Evolutionary conservation across 805 yeast species (phyloP).

Genomic region (Kodamaea kaohsiungensis): DNA sequence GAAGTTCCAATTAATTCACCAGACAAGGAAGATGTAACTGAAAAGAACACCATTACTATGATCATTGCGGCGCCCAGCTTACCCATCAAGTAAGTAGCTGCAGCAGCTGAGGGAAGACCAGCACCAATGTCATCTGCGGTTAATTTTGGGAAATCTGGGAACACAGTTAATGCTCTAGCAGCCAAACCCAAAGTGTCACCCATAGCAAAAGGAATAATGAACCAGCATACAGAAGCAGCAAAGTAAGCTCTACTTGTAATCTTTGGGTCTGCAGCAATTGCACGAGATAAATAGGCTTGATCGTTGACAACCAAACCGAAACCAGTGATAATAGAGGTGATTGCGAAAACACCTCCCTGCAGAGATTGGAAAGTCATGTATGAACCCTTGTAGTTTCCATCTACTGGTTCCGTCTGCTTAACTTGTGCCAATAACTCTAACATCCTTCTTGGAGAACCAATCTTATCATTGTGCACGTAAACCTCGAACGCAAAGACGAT

Average conservation of each 20-base stretch:
- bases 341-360: slow-evolving; percentile 22
- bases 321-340: slow-evolving; percentile 23
- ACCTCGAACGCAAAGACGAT: slow-evolving; percentile 21
- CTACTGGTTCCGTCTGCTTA: slow-evolving; percentile 11
- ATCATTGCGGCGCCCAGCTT: slow-evolving; percentile 28
- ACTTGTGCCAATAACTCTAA: slow-evolving; percentile 21
- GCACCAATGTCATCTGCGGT: slow-evolving; percentile 18
- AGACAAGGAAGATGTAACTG: slow-evolving; percentile 43
- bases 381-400: slow-evolving; percentile 17
- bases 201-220: slow-evolving; percentile 26
- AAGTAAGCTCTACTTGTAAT: slow-evolving; percentile 24
- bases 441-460: slow-evolving; percentile 27
- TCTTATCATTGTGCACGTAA: slow-evolving; percentile 19
- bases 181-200: slow-evolving; percentile 40
- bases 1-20: slow-evolving; percentile 45
- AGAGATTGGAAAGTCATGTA: slow-evolving; percentile 19
- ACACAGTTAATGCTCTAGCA: slow-evolving; percentile 27
- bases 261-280: slow-evolving; percentile 25
- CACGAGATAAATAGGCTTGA: slow-evolving; percentile 27
- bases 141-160: slow-evolving; percentile 21
- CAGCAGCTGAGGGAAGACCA: slow-evolving; percentile 24
- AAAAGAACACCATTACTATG: slow-evolving; percentile 36
- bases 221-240: slow-evolving; percentile 26
- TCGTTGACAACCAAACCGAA: slow-evolving; percentile 25
- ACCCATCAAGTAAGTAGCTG: slow-evolving; percentile 24